Percentiles rank a stretch among this genome's conserved stretches.
These are phyloP conservation scores for Aspergillus ruber DNA, from an alignment of 2,329 filamentous ascomycete species.

Conservation along the genomic window DNA sequence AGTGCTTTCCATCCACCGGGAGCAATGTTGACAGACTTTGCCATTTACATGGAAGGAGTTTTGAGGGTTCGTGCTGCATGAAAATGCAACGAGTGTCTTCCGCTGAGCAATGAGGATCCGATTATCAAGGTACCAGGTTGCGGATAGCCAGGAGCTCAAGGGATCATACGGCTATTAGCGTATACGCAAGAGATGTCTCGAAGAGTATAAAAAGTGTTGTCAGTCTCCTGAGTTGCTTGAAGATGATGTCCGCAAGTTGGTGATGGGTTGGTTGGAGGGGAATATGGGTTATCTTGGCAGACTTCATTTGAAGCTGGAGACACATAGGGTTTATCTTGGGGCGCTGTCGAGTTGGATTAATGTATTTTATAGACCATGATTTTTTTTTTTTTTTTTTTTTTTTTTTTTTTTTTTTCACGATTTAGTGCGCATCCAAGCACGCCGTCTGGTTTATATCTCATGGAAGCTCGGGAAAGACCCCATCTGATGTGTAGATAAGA, in stretches of 20 bases:
- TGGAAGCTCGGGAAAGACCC: too few species aligned
- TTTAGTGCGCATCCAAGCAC: too few species aligned
- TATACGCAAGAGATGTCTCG: background rate
- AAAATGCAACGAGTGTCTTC: background rate
- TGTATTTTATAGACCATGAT: too few species aligned
- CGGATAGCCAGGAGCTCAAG: background rate
- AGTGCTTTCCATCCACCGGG: too few species aligned
- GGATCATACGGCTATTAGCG: background rate
- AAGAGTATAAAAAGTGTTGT: background rate
- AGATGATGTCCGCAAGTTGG: background rate
- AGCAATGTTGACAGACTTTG: too few species aligned
- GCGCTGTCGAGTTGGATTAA: background rate
- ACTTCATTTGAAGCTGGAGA: background rate
- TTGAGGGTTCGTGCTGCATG: background rate
- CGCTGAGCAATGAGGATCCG: background rate
- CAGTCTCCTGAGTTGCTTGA: background rate
- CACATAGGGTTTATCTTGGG: background rate
- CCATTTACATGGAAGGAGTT: background rate
- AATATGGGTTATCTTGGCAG: background rate
- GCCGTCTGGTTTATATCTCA: too few species aligned
- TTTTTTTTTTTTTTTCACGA: too few species aligned
- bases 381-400: too few species aligned
- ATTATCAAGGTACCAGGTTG: background rate
- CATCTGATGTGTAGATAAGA: too few species aligned
- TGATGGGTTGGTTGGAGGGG: background rate